phyloP scores from a whole-genome alignment of 768 basidiomycete genomes.

The Dendrothele bispora region DNA sequence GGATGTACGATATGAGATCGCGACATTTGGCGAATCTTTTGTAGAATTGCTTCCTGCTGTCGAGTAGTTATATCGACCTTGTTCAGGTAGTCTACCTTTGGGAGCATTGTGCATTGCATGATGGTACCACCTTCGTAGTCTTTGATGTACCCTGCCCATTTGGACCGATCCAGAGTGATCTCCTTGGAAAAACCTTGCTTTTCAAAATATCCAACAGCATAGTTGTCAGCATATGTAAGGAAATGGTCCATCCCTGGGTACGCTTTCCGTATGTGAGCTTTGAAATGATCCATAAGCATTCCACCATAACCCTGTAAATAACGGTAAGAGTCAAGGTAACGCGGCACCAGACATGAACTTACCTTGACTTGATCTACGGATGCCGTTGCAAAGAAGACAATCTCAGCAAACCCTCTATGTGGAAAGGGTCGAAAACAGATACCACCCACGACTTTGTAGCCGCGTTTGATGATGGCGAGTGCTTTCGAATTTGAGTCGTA shows the following conservation, averaged over 20 bases:
- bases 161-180: constrained; percentile 84
- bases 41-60: constrained; percentile 88
- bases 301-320: constrained; percentile 85
- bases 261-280: constrained; percentile 81
- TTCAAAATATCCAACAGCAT: constrained; percentile 98
- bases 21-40: constrained; percentile 85
- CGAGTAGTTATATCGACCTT: constrained; percentile 70
- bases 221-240: constrained; percentile 98
- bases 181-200: constrained; percentile 99
- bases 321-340: neutral
- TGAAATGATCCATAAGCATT: constrained; percentile 98
- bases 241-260: constrained; percentile 93
- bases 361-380: constrained; percentile 98
- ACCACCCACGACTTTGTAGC: constrained; percentile 94
- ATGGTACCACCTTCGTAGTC: constrained; percentile 99
- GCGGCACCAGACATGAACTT: neutral
- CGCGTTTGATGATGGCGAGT: constrained; percentile 92
- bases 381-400: constrained; percentile 97
- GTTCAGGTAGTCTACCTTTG: constrained; percentile 85
- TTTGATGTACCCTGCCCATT: constrained; percentile 99
- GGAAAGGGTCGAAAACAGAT: constrained; percentile 97
- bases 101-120: constrained; percentile 98
- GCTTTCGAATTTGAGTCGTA: constrained; percentile 91
- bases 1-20: constrained; percentile 83
- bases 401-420: constrained; percentile 93